Percentiles rank a stretch among this genome's conserved stretches.
Evolutionary conservation across 371 early-diverging fungal species (phyloP).

Genomic region (Circinella umbellata): DNA sequence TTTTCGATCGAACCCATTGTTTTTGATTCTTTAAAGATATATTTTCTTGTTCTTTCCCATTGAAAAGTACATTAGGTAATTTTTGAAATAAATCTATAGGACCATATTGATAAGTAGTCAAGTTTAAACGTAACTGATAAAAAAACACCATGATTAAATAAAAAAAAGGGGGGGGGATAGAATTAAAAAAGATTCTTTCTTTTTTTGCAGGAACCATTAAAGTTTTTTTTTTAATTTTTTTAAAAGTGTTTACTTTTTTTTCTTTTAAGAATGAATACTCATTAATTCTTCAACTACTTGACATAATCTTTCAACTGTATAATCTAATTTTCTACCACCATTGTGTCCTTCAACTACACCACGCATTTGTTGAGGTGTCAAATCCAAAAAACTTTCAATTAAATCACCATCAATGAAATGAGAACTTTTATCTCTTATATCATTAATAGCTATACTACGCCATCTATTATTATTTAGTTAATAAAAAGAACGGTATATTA

Average conservation of each 20-base stretch:
- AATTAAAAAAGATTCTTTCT: too few species aligned
- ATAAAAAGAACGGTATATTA: not conserved
- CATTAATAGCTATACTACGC: conserved; percentile 68
- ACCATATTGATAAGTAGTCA: not conserved
- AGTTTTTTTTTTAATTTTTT: not conserved
- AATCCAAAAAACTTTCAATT: conserved; percentile 83
- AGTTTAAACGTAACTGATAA: not conserved
- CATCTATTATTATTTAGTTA: conserved; percentile 49
- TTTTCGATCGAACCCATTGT: not conserved
- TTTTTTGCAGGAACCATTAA: too few species aligned
- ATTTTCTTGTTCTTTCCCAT: not conserved
- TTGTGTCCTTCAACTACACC: conserved; percentile 60
- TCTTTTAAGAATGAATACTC: conserved; percentile 48
- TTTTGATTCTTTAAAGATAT: not conserved
- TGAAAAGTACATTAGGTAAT: not conserved
- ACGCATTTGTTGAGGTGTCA: conserved; percentile 68
- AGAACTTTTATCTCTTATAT: conserved; percentile 54
- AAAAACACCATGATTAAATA: not conserved
- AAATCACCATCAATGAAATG: conserved; percentile 93
- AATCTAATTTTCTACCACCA: conserved; percentile 49
- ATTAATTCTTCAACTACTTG: conserved; percentile 57
- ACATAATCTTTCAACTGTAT: conserved; percentile 50
- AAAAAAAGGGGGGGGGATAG: too few species aligned
- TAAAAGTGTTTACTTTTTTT: not conserved
- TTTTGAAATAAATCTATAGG: not conserved